A percentile compares a stretch with the other conserved stretches of the same genome.
Conservation (phyloP, 805 yeast species). For the Wickerhamiella hasegawae region DNA sequence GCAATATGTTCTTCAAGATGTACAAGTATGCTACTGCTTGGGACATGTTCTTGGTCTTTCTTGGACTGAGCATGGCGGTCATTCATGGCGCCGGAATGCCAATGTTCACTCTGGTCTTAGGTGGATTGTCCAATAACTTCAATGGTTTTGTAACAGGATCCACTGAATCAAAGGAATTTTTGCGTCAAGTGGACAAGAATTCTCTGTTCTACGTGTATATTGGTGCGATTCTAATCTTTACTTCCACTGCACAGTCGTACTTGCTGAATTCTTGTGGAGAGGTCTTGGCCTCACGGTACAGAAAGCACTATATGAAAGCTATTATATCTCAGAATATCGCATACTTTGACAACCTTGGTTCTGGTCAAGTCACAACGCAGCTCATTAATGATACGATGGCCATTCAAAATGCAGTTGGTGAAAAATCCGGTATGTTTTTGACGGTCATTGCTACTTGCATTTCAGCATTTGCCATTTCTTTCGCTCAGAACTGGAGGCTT, state of each 20-base stretch:
- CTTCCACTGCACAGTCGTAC: slow-evolving; percentile 17
- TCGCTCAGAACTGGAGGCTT: slow-evolving; percentile 17
- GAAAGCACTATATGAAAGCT: slow-evolving; percentile 20
- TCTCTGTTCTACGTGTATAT: slow-evolving; percentile 23
- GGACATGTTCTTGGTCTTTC: slow-evolving; percentile 16
- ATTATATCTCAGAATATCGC: slow-evolving; percentile 23
- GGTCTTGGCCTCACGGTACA: slow-evolving; percentile 22
- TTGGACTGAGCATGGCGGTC: slow-evolving; percentile 17
- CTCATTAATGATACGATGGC: slow-evolving; percentile 23
- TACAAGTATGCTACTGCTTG: slow-evolving; percentile 19
- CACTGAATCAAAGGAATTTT: slow-evolving; percentile 18
- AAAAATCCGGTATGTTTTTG: slow-evolving; percentile 21
- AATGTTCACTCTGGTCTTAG: slow-evolving; percentile 23
- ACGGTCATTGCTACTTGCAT: slow-evolving; percentile 21
- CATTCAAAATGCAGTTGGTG: slow-evolving; percentile 25
- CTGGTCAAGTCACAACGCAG: slow-evolving; percentile 25
- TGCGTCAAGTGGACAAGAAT: slow-evolving; percentile 18
- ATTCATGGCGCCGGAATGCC: slow-evolving; percentile 23
- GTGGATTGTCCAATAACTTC: slow-evolving; percentile 22
- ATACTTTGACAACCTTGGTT: slow-evolving; percentile 24
- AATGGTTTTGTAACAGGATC: slow-evolving; percentile 15
- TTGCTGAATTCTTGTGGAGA: slow-evolving; percentile 25
- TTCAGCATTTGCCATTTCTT: slow-evolving; percentile 21
- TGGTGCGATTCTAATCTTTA: slow-evolving; percentile 19
- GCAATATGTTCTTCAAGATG: no score